Evolutionary conservation across 148 eudicot species (phyloP).

Genomic region (Rhododendron ferrugineum): DNA sequence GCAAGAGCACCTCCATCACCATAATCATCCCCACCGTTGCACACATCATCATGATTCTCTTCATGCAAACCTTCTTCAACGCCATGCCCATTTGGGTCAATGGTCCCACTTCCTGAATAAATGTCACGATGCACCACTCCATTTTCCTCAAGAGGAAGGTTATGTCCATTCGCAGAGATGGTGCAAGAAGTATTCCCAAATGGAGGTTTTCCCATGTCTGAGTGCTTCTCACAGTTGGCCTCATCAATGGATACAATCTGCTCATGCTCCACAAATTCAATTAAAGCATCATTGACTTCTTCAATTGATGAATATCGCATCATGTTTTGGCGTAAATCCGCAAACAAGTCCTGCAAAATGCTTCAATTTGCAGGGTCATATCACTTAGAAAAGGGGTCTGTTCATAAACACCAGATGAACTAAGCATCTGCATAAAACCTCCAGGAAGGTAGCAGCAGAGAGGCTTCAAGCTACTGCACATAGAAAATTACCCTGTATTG

Average conservation of each 20-base stretch:
- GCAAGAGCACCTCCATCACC: conserved; percentile 51
- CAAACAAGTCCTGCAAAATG: conserved; percentile 68
- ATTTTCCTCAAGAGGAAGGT: conserved; percentile 46
- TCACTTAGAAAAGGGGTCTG: background rate
- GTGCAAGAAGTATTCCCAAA: conserved; percentile 39
- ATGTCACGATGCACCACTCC: conserved; percentile 56
- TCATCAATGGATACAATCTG: conserved; percentile 38
- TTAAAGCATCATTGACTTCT: conserved; percentile 69
- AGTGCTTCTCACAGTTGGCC: conserved; percentile 50
- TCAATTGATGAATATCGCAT: conserved; percentile 69
- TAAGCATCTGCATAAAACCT: background rate
- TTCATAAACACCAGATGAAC: background rate
- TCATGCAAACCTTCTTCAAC: conserved; percentile 70
- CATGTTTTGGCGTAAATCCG: conserved; percentile 89
- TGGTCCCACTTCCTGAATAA: conserved; percentile 68
- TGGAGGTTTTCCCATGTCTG: conserved; percentile 45
- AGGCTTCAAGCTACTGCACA: background rate
- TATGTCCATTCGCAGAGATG: conserved; percentile 45
- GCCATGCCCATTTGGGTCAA: conserved; percentile 50
- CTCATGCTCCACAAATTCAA: conserved; percentile 79
- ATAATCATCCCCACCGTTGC: conserved; percentile 66
- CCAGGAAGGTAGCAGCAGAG: background rate
- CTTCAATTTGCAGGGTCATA: conserved; percentile 2
- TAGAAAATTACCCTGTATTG: background rate
- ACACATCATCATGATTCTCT: conserved; percentile 51